A percentile compares a stretch with the other conserved stretches of the same genome.
Evolutionary conservation across 495 filamentous ascomycete species (phyloP).

Genomic region (Lindgomyces ingoldianus): DNA sequence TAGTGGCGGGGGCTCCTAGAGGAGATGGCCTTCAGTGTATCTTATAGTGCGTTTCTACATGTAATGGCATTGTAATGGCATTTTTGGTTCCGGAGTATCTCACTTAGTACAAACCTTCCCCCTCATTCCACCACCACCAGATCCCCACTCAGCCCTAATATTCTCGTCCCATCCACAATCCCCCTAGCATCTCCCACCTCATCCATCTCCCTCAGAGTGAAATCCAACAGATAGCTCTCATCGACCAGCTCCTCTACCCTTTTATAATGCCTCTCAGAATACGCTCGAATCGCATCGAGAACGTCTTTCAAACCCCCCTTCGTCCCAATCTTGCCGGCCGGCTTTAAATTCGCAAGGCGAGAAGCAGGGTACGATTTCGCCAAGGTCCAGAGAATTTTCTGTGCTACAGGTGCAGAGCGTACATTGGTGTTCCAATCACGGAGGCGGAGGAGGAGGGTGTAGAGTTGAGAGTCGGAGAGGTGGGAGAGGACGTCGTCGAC

Average conservation of each 20-base stretch:
- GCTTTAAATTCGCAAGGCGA: constrained; percentile 68
- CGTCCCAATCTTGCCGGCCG: constrained; percentile 39
- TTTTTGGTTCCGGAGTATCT: no score
- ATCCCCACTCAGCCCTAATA: constrained; percentile 9
- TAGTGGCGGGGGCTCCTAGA: no score
- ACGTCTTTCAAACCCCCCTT: constrained; percentile 73
- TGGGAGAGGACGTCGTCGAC: constrained; percentile 81
- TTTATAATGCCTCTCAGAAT: constrained; percentile 89
- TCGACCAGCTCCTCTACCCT: constrained; percentile 86
- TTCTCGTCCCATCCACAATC: constrained; percentile 14
- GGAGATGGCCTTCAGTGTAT: no score
- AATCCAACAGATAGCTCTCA: constrained; percentile 92
- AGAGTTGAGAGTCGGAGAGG: constrained; percentile 82
- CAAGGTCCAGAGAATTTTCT: constrained; percentile 78
- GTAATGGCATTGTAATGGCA: no score
- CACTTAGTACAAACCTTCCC: no score
- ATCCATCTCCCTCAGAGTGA: constrained; percentile 91
- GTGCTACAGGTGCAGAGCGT: constrained; percentile 78
- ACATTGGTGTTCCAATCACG: constrained; percentile 98
- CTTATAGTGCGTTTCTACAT: no score
- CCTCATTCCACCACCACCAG: constrained; percentile 32
- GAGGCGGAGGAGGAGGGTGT: constrained; percentile 71
- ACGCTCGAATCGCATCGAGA: constrained; percentile 75
- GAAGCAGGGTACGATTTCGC: constrained; percentile 75
- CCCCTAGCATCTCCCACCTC: constrained; percentile 52